Evolutionary conservation across 2,329 filamentous ascomycete species (phyloP).

Genomic region (Xylaria sp.): DNA sequence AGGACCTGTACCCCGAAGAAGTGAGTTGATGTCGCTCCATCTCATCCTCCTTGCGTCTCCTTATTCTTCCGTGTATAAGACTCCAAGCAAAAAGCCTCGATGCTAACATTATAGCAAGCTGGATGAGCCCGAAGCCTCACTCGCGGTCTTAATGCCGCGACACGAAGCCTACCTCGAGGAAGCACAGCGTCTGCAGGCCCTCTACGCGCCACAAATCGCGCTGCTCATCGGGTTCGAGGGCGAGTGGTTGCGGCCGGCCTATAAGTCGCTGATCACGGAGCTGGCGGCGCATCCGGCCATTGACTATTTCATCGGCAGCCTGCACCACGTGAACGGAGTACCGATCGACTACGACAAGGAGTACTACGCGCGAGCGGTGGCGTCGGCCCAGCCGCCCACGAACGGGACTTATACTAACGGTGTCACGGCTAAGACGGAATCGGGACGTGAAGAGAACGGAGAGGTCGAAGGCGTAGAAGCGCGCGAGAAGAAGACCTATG

Average conservation of each 20-base stretch:
- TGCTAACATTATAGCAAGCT: constrained; percentile 52
- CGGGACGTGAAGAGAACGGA: constrained; percentile 38
- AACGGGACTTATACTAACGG: constrained; percentile 34
- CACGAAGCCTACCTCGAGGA: constrained; percentile 81
- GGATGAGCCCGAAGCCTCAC: constrained; percentile 60
- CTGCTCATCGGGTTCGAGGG: constrained; percentile 91
- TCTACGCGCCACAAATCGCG: constrained; percentile 77
- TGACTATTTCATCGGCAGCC: constrained; percentile 92
- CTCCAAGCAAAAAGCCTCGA: not conserved
- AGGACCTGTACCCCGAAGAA: constrained; percentile 94
- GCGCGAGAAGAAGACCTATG: constrained; percentile 78
- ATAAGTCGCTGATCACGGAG: constrained; percentile 65
- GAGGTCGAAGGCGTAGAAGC: constrained; percentile 63
- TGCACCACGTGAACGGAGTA: constrained; percentile 87
- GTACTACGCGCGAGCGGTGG: constrained; percentile 73
- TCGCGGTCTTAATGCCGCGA: constrained; percentile 62
- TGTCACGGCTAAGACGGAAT: not conserved
- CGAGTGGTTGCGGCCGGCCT: constrained; percentile 85
- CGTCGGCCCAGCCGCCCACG: constrained; percentile 45
- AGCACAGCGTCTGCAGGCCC: constrained; percentile 75
- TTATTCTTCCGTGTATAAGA: not conserved
- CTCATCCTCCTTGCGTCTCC: not conserved
- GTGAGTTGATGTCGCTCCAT: constrained; percentile 53
- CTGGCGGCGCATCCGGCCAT: constrained; percentile 72
- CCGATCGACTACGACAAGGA: constrained; percentile 87